Percentiles rank a stretch among this genome's conserved stretches.
These are phyloP conservation scores for Geotrichum bryndzae DNA, from an alignment of 1,139 yeast genomes.

Conservation along the genomic window DNA sequence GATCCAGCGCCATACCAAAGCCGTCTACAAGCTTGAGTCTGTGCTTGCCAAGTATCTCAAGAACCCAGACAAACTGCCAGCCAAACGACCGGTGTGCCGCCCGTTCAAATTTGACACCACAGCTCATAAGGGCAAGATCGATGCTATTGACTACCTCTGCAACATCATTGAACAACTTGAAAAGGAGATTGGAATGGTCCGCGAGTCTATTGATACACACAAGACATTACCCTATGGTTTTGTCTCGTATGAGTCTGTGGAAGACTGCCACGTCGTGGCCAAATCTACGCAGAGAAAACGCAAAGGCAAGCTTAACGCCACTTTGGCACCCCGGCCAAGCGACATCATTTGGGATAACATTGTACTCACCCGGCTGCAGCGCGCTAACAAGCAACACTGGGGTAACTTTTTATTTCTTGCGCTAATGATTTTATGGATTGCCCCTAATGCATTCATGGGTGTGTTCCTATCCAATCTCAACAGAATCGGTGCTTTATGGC, in stretches of 20 bases:
- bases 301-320: conserved; percentile 9
- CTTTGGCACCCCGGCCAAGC: conserved; percentile 36
- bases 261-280: conserved; percentile 31
- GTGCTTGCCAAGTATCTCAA: conserved; percentile 34
- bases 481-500: conserved; percentile 37
- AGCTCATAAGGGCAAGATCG: conserved; percentile 23
- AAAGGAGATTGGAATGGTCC: conserved; percentile 26
- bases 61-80: conserved; percentile 27
- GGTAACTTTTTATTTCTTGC: conserved; percentile 33
- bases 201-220: conserved; percentile 23
- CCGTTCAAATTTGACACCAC: conserved; percentile 23
- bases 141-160: conserved; percentile 33
- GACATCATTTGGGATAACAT: conserved; percentile 39
- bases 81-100: conserved; percentile 23
- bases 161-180: conserved; percentile 27
- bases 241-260: conserved; percentile 32
- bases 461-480: conserved; percentile 37
- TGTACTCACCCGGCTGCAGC: conserved; percentile 28
- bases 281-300: conserved; percentile 17
- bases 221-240: conserved; percentile 35
- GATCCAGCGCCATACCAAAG: conserved; percentile 28
- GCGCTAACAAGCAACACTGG: conserved; percentile 34
- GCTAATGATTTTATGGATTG: conserved; percentile 36
- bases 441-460: conserved; percentile 41
- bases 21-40: conserved; percentile 31